Base-by-base conservation (phyloP, 768 basidiomycete species). In the Melanogaster broomeanus region DNA sequence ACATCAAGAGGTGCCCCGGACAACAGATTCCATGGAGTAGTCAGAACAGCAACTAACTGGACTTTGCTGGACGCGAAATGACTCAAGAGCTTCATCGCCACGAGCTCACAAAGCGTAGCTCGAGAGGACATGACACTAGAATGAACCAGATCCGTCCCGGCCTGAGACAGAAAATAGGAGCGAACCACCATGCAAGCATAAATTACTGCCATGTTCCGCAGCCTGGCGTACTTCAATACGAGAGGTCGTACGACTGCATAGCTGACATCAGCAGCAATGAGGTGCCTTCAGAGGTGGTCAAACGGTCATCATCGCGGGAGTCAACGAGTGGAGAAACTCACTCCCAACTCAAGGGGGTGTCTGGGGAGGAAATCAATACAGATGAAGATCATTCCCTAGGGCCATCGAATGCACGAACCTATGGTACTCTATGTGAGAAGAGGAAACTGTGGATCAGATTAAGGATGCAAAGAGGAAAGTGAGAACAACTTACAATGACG, bases 11-110 rank as follows among this genome's bases (percentile, higher is more conserved):
- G 76, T 4, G 90, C 90, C 2, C 92, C 91, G 30, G 87, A 80
- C 45, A 96, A 80, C 2, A 93, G 90, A 65, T 85, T 90, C 88
- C 91, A 97, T 50, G 79, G 81, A 0, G 84, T 85, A 0, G 90
- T 93, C 45, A 98, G 71, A 24, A 90, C 87, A 9, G 88, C 84
- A 18, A 72, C 81, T 18, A 94, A 77, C 50, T 88, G 82, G n/a
- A 93, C 79, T 62, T 88, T 80, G 59, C 84, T 82, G 5, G 79
- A 79, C 1, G 89, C 85, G 61, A 90, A 94, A 28, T 78, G 77
- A 19, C 79, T 82, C 11, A 94, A 76, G 21, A 95, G 80, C 62
- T 97, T 97, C 75, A 92, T 84, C 9, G 95, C 93, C 18, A 97
- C 69, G 15, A 97, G 81, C 65, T 97, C 93, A 69, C 92, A 95